A percentile compares a stretch with the other conserved stretches of the same genome.
These are phyloP conservation scores for Bacterosira constricta DNA, from an alignment of 108 stramenopile species.

Conservation along the genomic window DNA sequence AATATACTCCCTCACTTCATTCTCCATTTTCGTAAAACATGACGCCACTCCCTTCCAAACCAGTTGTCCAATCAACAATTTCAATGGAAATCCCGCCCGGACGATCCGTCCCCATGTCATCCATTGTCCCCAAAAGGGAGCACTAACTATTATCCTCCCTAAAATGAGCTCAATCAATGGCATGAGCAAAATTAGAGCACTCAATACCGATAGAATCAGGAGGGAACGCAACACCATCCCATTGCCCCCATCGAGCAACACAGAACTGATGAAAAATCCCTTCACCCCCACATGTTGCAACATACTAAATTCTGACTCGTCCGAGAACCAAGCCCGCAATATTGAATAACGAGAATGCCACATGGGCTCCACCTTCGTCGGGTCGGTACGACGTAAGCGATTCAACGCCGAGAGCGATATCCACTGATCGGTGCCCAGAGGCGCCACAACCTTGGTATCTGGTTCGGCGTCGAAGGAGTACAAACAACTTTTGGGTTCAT, in stretches of 20 bases:
- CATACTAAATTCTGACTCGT: slow-evolving; percentile 59
- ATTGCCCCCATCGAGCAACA: slow-evolving; percentile 60
- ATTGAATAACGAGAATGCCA: slow-evolving; percentile 86
- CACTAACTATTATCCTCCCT: slow-evolving; percentile 58
- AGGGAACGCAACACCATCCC: slow-evolving; percentile 52
- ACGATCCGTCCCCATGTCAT: slow-evolving; percentile 68
- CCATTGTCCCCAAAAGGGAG: slow-evolving; percentile 74
- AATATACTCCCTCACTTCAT: slow-evolving; percentile 60
- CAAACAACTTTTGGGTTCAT: slow-evolving; percentile 72
- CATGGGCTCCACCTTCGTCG: slow-evolving; percentile 89
- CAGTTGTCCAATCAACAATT: slow-evolving; percentile 79
- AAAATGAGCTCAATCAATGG: slow-evolving; percentile 68
- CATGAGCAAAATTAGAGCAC: slow-evolving; percentile 46
- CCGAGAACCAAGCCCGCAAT: slow-evolving; percentile 71
- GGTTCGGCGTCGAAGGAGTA: slow-evolving; percentile 81
- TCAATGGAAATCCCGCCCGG: slow-evolving; percentile 83
- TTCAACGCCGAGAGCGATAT: slow-evolving; percentile 77
- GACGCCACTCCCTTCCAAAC: slow-evolving; percentile 58
- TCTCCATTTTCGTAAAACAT: slow-evolving; percentile 55
- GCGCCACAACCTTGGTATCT: slow-evolving; percentile 80
- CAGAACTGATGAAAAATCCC: slow-evolving; percentile 60
- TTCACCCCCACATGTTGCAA: slow-evolving; percentile 69
- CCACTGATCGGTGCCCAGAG: slow-evolving; percentile 67
- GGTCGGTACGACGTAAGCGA: slow-evolving; percentile 82
- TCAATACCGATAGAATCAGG: slow-evolving; percentile 34